phyloP scores from a whole-genome alignment of 495 filamentous ascomycete genomes.

The Hypoxylon fuscum region DNA sequence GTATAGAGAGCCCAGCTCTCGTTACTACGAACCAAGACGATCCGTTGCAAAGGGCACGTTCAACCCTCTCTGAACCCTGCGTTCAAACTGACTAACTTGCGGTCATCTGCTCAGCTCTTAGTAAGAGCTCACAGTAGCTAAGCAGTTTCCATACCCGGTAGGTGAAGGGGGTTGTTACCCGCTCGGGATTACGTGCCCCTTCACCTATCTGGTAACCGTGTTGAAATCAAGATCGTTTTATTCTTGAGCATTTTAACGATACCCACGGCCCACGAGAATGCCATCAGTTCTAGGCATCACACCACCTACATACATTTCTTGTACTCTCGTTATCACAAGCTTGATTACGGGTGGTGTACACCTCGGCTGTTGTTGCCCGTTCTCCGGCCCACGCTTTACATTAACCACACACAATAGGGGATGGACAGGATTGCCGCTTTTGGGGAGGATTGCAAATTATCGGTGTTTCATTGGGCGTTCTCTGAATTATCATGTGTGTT shows the following conservation, averaged over 20 bases:
- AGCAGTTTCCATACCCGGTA: constrained; percentile 35
- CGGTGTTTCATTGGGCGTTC: constrained; percentile 48
- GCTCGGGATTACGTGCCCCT: constrained; percentile 10
- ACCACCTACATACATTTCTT: constrained; percentile 35
- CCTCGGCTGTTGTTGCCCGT: constrained; percentile 36
- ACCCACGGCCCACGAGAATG: constrained; percentile 38
- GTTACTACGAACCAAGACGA: constrained; percentile 70
- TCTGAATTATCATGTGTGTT: constrained; percentile 31
- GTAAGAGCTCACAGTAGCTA: constrained; percentile 62
- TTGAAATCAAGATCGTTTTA: constrained; percentile 23
- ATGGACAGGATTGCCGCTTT: constrained; percentile 27
- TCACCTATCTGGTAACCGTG: constrained; percentile 18
- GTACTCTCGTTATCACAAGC: constrained; percentile 37
- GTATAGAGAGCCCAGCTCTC: constrained; percentile 68
- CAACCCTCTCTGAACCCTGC: constrained; percentile 51
- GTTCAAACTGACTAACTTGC: constrained; percentile 46
- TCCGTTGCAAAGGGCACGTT: constrained; percentile 76
- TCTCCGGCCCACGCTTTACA: constrained; percentile 35
- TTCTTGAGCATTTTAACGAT: constrained; percentile 38
- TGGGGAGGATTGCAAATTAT: constrained; percentile 34
- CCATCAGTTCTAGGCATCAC: constrained; percentile 35
- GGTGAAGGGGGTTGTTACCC: constrained; percentile 10
- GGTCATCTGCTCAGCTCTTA: constrained; percentile 48
- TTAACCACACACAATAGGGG: constrained; percentile 31
- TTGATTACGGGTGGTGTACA: constrained; percentile 33